Evolutionary conservation across 2,329 filamentous ascomycete species (phyloP).

Genomic region (Lachnellula arida): DNA sequence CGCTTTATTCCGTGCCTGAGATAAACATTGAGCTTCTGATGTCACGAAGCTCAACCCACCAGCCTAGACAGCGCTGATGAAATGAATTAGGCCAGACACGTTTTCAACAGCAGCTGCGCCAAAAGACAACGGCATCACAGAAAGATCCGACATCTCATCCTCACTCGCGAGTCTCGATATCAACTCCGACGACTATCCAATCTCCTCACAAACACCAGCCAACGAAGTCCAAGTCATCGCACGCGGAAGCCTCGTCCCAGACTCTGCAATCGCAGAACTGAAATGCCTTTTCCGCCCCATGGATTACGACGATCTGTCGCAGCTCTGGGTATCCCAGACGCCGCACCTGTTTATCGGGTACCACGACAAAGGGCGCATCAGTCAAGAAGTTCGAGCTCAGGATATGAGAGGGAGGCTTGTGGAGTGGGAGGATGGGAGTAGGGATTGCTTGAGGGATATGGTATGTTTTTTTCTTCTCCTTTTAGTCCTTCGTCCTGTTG

Average conservation of each 20-base stretch:
- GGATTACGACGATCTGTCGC: slow-evolving; percentile 13
- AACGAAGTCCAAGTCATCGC: slow-evolving; percentile 10
- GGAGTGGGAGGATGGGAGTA: slow-evolving; percentile 10
- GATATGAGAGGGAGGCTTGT: slow-evolving; percentile 5
- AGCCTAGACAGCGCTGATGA: too few species aligned
- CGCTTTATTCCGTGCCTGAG: background rate
- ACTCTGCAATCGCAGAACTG: slow-evolving; percentile 18
- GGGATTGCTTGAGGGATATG: slow-evolving; percentile 8
- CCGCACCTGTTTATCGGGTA: slow-evolving; percentile 16
- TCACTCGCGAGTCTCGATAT: background rate
- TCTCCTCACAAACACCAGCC: slow-evolving; percentile 2
- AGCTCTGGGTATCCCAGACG: slow-evolving; percentile 26
- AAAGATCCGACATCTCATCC: background rate
- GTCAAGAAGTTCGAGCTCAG: background rate
- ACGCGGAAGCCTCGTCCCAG: slow-evolving; percentile 11
- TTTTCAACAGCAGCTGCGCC: background rate
- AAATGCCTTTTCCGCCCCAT: slow-evolving; percentile 12
- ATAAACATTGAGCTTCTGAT: too few species aligned
- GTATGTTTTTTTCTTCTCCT: background rate
- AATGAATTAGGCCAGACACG: background rate
- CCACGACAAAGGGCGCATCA: slow-evolving; percentile 18
- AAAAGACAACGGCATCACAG: background rate
- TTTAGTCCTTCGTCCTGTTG: too few species aligned
- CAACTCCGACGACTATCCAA: background rate
- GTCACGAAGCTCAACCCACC: too few species aligned